phyloP scores from a whole-genome alignment of 2,329 filamentous ascomycete species.

The Chaetomium sp. region DNA sequence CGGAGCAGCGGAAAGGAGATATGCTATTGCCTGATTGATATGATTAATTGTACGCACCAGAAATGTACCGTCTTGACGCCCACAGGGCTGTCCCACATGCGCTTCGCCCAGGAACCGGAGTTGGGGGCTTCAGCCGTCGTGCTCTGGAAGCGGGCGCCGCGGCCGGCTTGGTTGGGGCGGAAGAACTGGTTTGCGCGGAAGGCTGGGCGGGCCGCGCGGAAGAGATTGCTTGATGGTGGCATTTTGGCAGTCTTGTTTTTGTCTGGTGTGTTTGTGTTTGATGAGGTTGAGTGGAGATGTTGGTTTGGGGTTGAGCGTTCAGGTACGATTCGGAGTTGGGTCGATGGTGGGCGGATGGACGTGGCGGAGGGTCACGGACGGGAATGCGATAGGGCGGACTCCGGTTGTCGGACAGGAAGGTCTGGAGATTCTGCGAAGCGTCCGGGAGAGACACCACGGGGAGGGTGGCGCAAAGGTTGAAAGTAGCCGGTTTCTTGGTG shows the following conservation, averaged over 20 bases:
- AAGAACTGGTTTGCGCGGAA: slow-evolving; percentile 47
- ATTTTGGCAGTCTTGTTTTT: slow-evolving; percentile 10
- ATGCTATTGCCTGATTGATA: too few relatives aligned
- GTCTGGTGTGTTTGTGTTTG: not conserved
- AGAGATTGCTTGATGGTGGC: slow-evolving; percentile 34
- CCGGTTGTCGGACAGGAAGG: slow-evolving; percentile 12
- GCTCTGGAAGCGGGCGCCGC: slow-evolving; percentile 60
- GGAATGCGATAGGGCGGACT: not conserved
- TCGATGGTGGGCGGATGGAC: not conserved
- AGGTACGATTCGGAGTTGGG: not conserved
- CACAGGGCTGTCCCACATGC: slow-evolving; percentile 76
- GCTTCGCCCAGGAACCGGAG: slow-evolving; percentile 57
- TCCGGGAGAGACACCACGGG: not conserved
- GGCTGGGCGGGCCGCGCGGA: slow-evolving; percentile 46
- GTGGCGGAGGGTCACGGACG: not conserved
- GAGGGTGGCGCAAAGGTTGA: not conserved
- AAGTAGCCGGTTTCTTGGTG: not conserved
- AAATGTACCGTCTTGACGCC: slow-evolving; percentile 95
- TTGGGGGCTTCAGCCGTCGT: slow-evolving; percentile 42
- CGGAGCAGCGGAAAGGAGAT: too few relatives aligned
- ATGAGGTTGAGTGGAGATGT: not conserved
- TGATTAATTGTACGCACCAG: slow-evolving; percentile 54
- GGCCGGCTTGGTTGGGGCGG: slow-evolving; percentile 30
- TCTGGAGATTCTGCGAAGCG: not conserved
- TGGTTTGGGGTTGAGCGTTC: not conserved